Percentiles rank a stretch among this genome's conserved stretches.
These are phyloP conservation scores for Cladosporium sp. DNA, from an alignment of 2,329 filamentous ascomycete genomes.

Conservation along the genomic window DNA sequence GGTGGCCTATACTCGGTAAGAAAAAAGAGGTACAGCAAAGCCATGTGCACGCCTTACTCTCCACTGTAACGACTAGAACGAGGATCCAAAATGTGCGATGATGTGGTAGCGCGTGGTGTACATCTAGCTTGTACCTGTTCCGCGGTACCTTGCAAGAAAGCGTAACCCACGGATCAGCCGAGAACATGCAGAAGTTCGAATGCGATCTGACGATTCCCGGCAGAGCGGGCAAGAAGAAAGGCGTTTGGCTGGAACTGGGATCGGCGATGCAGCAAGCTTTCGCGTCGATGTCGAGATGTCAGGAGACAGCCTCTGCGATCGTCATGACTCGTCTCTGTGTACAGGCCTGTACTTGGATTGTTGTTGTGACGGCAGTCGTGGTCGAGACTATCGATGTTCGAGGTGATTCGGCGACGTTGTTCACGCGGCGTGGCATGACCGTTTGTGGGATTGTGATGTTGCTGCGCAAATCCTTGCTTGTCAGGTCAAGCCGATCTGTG, in stretches of 20 bases:
- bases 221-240: neutral
- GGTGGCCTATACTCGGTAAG: no score
- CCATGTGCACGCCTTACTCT: no score
- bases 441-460: neutral
- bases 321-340: neutral
- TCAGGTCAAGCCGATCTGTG: neutral
- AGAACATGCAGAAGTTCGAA: conserved; percentile 8
- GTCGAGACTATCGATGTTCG: neutral
- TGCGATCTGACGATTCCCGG: conserved; percentile 4
- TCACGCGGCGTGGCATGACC: neutral
- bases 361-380: neutral
- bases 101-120: neutral
- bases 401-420: neutral
- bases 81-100: neutral
- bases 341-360: neutral
- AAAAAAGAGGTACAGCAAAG: no score
- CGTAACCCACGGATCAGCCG: neutral
- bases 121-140: neutral
- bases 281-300: neutral
- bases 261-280: conserved; percentile 6
- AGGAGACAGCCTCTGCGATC: neutral
- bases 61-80: no score
- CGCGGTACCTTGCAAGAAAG: neutral
- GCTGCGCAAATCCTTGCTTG: neutral
- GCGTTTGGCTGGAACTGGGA: neutral